Percentiles rank a stretch among this genome's conserved stretches.
Conservation (phyloP, 176 grass and related monocot species). For the Pontederia crassipes region DNA sequence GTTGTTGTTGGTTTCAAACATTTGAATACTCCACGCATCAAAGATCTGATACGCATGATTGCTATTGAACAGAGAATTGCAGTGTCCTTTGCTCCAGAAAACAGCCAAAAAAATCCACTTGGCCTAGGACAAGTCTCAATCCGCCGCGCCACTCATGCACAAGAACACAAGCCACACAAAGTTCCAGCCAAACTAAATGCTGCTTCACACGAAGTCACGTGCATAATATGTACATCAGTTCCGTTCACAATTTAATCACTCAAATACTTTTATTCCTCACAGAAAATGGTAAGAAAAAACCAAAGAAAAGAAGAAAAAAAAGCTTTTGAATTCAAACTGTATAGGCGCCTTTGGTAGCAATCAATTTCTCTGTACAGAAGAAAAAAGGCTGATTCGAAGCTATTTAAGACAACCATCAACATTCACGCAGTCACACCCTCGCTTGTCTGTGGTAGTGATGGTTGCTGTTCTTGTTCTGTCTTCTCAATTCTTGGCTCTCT, state of each 20-base stretch:
- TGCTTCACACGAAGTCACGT: slow-evolving; percentile 8
- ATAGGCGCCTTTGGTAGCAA: not conserved
- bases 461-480: not conserved
- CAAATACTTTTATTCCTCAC: slow-evolving; percentile 9
- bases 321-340: not conserved
- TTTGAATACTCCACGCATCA: no score
- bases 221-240: not conserved
- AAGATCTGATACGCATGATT: no score
- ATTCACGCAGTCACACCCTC: not conserved
- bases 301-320: not conserved
- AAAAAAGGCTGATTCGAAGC: no score
- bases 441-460: not conserved
- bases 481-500: not conserved
- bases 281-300: slow-evolving; percentile 2
- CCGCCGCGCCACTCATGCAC: no score
- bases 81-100: no score
- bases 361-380: not conserved
- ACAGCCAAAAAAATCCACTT: no score
- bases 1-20: no score
- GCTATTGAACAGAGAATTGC: no score
- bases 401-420: no score
- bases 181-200: slow-evolving; percentile 2
- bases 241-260: not conserved
- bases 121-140: no score
- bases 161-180: no score